These are phyloP conservation scores for Schwanniomyces sp. DNA, from an alignment of 805 yeast species.

Conservation along the genomic window DNA sequence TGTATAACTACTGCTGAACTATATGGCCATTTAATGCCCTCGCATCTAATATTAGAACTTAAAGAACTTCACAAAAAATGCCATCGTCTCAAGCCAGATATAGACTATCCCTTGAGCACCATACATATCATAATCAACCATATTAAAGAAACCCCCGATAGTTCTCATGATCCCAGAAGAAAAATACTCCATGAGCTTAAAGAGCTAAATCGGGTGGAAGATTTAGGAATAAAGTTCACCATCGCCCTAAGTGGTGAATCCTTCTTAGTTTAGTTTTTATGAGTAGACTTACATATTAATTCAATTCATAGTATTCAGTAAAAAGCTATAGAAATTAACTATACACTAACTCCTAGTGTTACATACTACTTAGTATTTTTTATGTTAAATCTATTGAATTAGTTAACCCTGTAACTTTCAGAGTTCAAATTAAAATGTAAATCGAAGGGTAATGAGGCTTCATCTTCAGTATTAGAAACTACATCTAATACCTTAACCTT, in stretches of 20 bases:
- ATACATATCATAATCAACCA: conserved; percentile 50
- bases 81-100: conserved; percentile 8
- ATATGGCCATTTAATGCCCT: conserved; percentile 83
- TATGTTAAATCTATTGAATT: not conserved
- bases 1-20: conserved; percentile 44
- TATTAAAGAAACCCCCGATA: conserved; percentile 41
- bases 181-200: conserved; percentile 51
- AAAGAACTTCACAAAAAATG: conserved; percentile 17
- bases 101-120: conserved; percentile 36
- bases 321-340: not conserved
- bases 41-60: conserved; percentile 59
- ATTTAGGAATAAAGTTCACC: conserved; percentile 48
- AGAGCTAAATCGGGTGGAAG: conserved; percentile 28
- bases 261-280: conserved; percentile 10
- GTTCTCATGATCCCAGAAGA: conserved; percentile 54
- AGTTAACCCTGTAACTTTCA: conserved; percentile 54
- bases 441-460: conserved; percentile 67
- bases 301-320: not conserved
- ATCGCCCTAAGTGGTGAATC: conserved; percentile 59
- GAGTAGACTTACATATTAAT: not conserved
- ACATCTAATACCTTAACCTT: conserved; percentile 64
- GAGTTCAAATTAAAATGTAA: conserved; percentile 55
- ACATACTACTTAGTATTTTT: not conserved
- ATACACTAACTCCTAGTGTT: not conserved
- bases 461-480: conserved; percentile 49